Base-by-base conservation (phyloP, 257 asterid species). In the Nicotiana attenuata region DNA sequence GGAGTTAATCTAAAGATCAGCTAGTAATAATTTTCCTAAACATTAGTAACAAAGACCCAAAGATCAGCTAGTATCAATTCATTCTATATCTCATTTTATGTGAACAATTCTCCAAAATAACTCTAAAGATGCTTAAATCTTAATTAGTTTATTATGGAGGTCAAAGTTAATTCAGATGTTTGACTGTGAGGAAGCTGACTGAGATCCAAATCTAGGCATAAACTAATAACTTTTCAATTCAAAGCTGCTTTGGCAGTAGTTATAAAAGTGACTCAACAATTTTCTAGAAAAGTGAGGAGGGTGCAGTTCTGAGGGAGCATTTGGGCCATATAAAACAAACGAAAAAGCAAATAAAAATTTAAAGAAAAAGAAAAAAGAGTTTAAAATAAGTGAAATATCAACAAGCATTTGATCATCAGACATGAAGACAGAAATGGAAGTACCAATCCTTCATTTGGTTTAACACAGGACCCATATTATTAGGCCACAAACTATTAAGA, bases 201-300 rank as follows among this genome's bases (percentile, higher is more conserved):
- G 22, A 71, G 78, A 71, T 71, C 78, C 60, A 71, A 71, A 71
- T 71, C 60, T 22, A 71, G 60, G 78, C 33, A 71, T 71, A 47
- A 71, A 47, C 38, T 71, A 45, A 22, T 20, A 59, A 47, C 14
- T 22, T 45, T 47, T 71, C 60, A 47, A 45, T 47, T 47, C 78
- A 22, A 22, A 71, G 61, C 78, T 38, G 45, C 45, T 29, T 71
- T 71, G 60, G 14, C 60, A 47, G 35, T 14, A 71, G 38, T 71
- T 45, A 22, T 47, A 22, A 71, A 22, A 71, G 38, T 14, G 60
- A 22, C 35, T 5, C 13, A 71, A 20, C 57, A 71, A 71, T 20
- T 22, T 57, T 69, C n/a, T 47, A 22, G 60, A 38, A 71, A 71
- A 3, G 78, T 71, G 61, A 47, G 60, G 60, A 45, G 38, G 29